Evolutionary conservation across 2,329 filamentous ascomycete genomes (phyloP), one percentile per base, ranked within the genome.

Genomic region (Fusarium torreyae): DNA sequence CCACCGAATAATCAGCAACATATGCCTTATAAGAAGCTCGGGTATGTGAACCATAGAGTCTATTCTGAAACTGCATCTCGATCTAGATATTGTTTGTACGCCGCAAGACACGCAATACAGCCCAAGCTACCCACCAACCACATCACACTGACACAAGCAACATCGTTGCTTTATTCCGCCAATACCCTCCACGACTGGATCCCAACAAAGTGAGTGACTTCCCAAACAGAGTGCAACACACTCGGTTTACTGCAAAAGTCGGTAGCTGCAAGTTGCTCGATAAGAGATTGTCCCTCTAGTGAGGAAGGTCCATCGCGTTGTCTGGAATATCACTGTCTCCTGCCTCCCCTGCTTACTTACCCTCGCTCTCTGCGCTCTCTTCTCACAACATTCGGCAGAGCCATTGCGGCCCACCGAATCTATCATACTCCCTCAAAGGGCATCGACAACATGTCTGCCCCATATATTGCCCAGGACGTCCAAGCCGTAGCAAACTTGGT

Each of bases 401-500:
- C 18, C 38, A 44, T 42, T 18, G 31, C 36, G 14, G 11, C 31
- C 34, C 38, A 33, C 17, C 55, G 20, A 33, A 53, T 42, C 24
- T 31, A 28, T 39, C 45, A 26, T 24, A 44, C 18, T 33, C 38
- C 52, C 36, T 28, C 44, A 46, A 36, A 31, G 13, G 40, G 34
- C 18, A 18, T 38, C 26, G 24, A 48, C 28, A 58, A 20, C 18
- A 80, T 80, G 78, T 69, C 72, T 55, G 70, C 86, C 24, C 93
- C 92, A 3, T 92, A 89, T 77, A 81, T 84, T 65, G 79, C 86
- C 6, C 95, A 98, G 80, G 88, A 97, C 76, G 82, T 85, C 11
- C 83, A 89, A 48, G 86, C 92, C 73, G 86, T 96, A 58, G 82
- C 87, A 5, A 82, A 86, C 53, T 86, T 98, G 73, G 80, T 97